Conservation (phyloP, 2,329 filamentous ascomycete species). For the Cercospora sp. region DNA sequence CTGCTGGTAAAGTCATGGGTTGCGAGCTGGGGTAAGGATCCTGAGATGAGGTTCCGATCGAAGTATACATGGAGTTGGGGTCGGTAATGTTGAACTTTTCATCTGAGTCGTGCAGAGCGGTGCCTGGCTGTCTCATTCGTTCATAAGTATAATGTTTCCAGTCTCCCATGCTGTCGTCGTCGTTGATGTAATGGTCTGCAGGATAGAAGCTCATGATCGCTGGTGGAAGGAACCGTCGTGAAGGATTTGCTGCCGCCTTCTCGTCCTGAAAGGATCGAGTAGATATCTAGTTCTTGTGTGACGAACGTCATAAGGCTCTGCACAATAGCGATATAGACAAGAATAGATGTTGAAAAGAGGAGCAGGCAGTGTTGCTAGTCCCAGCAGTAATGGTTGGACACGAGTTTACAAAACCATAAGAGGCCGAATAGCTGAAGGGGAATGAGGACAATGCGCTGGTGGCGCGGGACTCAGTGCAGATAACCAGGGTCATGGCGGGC, state of each 20-base stretch:
- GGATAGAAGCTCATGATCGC: conserved; percentile 25
- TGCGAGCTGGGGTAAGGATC: conserved; percentile 20
- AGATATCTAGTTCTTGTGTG: conserved; percentile 18
- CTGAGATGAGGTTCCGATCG: conserved; percentile 11
- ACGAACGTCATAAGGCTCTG: conserved; percentile 21
- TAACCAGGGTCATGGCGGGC: conserved; percentile 14
- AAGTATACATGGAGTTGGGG: conserved; percentile 5
- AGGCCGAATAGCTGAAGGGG: conserved; percentile 21
- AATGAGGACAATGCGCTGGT: conserved; percentile 15
- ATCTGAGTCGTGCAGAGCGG: neutral
- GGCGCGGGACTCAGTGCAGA: conserved; percentile 21
- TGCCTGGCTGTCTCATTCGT: conserved; percentile 6
- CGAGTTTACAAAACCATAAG: conserved; percentile 15
- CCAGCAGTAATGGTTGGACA: conserved; percentile 20
- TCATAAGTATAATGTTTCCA: conserved; percentile 18
- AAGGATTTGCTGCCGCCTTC: conserved; percentile 17
- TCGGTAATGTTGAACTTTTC: conserved; percentile 9
- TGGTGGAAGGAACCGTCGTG: conserved; percentile 13
- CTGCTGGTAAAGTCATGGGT: conserved; percentile 22
- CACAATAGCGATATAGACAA: conserved; percentile 6
- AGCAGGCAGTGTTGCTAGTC: conserved; percentile 23
- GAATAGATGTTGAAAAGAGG: conserved; percentile 22
- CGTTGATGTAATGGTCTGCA: conserved; percentile 16
- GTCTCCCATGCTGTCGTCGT: conserved; percentile 13
- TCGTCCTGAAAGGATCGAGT: conserved; percentile 13